phyloP scores from a whole-genome alignment of 208 protist species.

The Balamuthia mandrillaris region DNA sequence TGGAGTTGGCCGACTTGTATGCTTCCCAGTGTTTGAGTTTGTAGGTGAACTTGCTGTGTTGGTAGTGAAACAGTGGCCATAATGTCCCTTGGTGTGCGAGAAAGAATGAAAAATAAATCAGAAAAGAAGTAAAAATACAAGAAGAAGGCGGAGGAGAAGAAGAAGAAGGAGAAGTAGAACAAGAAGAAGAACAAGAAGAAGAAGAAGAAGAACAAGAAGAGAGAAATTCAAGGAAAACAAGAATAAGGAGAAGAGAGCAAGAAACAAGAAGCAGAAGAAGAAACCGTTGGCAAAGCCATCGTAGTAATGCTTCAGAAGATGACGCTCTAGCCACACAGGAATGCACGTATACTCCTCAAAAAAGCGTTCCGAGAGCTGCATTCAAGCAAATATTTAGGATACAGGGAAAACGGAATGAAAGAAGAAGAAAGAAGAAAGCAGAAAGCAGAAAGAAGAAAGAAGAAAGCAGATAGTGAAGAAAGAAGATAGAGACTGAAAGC shows the following conservation, averaged over 20 bases:
- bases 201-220: background rate
- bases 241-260: background rate
- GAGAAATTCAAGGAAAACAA: background rate
- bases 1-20: background rate
- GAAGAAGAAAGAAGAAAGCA: background rate
- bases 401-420: background rate
- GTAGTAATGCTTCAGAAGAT: slow-evolving; percentile 6
- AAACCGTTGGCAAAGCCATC: background rate
- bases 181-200: no score
- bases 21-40: background rate
- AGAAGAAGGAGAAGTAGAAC: no score
- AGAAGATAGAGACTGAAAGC: background rate
- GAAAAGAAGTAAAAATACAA: no score
- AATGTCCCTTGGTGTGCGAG: no score
- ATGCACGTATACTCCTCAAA: background rate
- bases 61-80: slow-evolving; percentile 19
- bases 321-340: background rate
- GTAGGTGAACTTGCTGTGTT: background rate
- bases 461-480: no score
- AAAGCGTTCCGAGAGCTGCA: background rate
- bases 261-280: background rate
- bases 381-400: no score
- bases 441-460: no score
- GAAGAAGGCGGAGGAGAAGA: no score
- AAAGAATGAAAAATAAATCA: no score